These are phyloP conservation scores for Apiospora saccharicola DNA, from an alignment of 2,329 filamentous ascomycete genomes.

Conservation along the genomic window DNA sequence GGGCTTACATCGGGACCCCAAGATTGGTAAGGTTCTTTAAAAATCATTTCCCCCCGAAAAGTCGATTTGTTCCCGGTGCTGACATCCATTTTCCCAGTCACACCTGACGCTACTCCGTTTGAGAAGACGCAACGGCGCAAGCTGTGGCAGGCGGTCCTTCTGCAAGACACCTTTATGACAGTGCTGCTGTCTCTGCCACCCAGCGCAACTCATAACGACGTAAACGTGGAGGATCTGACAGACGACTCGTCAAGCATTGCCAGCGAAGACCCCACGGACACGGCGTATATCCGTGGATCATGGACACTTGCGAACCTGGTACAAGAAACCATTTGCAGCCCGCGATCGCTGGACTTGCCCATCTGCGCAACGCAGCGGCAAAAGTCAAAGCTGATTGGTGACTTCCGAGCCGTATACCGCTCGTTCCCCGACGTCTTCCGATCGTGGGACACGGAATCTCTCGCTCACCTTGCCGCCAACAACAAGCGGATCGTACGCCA, in stretches of 20 bases:
- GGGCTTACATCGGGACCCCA: slow-evolving; percentile 81
- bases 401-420: slow-evolving; percentile 76
- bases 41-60: neutral
- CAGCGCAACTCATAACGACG: slow-evolving; percentile 80
- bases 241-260: slow-evolving; percentile 68
- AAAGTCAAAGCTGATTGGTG: slow-evolving; percentile 72
- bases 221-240: slow-evolving; percentile 75
- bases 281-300: slow-evolving; percentile 75
- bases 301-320: slow-evolving; percentile 83
- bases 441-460: slow-evolving; percentile 68
- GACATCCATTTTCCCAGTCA: slow-evolving; percentile 49
- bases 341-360: slow-evolving; percentile 75
- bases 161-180: slow-evolving; percentile 84
- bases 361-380: slow-evolving; percentile 73
- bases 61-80: neutral
- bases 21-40: slow-evolving; percentile 59
- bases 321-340: slow-evolving; percentile 78
- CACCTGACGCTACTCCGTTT: slow-evolving; percentile 69
- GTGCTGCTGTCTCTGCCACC: slow-evolving; percentile 80
- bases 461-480: slow-evolving; percentile 62
- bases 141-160: slow-evolving; percentile 81
- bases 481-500: slow-evolving; percentile 75
- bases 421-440: slow-evolving; percentile 76
- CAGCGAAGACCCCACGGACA: slow-evolving; percentile 69
- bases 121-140: slow-evolving; percentile 83